Evolutionary conservation across 106 monocot species (phyloP), one percentile per base, ranked within the genome.

Genomic region (Vanilla planifolia): DNA sequence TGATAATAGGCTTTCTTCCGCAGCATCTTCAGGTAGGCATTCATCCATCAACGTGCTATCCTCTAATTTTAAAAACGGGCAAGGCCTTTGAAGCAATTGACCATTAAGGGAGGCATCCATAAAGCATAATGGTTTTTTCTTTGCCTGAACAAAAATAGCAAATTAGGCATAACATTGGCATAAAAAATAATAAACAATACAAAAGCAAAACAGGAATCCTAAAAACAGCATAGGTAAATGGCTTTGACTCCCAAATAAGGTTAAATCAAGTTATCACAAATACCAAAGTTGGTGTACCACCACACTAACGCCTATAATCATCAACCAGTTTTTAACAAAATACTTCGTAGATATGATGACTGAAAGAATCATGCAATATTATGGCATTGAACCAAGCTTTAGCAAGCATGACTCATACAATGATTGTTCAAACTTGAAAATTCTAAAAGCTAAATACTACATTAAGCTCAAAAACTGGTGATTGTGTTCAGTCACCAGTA

Each of bases 111-210:
- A 75, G 55, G 77, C 65, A 24, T 75, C 70, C 53, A 60, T 68
- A 73, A 92, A 98, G 2, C 58, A 63, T 8, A 80, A 62, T 20
- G 98, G 92, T 43, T 79, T 71, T 72, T 77, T 79, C 72, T 92
- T 98, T 62, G 91, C 96, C 96, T 96, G 71, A 21, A 51, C 69
- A 48, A 16, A 33, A 61, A 61, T 15, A 53, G 24, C 33, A 10
- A 23, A 16, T 43, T 51, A 63, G 51, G 51, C 13, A 46, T 4
- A n/a, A 16, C 5, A n/a, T 46, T 46, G 14, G 19, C 5, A 46
- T 0, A 46, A 46, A 1, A 2, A 14, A 46, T 17, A 40, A 40
- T 17, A 59, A 0, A 20, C 16, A 17, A 33, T 9, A 57, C 4
- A 44, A 33, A 59, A 25, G 28, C 2, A 48, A 48, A 48, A 8